Conservation (phyloP, 257 asterid species). For the Solanum tarapatanum region DNA sequence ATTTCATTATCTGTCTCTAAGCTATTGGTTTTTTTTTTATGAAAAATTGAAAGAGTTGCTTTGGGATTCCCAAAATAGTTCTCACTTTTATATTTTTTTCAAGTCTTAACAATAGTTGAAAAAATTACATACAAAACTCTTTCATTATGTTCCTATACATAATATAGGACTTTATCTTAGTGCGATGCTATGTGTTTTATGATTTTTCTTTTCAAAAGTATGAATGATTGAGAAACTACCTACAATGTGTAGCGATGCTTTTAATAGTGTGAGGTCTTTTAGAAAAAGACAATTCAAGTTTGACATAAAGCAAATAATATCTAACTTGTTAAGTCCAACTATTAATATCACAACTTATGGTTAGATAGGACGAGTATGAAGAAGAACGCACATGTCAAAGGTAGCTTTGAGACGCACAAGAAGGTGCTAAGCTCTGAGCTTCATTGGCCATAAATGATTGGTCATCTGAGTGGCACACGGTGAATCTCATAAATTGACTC, state of each 20-base stretch:
- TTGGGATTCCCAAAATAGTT: neutral
- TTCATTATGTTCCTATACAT: neutral
- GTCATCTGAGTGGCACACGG: neutral
- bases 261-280: neutral
- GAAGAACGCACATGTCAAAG: neutral
- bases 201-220: neutral
- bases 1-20: neutral
- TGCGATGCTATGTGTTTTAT: neutral
- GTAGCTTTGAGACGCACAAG: neutral
- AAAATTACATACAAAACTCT: neutral
- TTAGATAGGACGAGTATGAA: neutral
- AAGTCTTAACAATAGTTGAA: neutral
- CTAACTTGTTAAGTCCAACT: neutral
- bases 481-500: neutral
- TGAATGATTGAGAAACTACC: neutral
- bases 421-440: neutral
- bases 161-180: neutral
- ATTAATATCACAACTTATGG: neutral
- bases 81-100: neutral
- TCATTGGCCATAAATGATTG: neutral
- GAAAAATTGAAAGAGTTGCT: neutral
- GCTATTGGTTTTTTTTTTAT: neutral
- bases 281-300: neutral
- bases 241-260: neutral
- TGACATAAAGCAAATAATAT: neutral